Conservation (phyloP, 495 filamentous ascomycete species). For the Xanthoparmelia taractica region DNA sequence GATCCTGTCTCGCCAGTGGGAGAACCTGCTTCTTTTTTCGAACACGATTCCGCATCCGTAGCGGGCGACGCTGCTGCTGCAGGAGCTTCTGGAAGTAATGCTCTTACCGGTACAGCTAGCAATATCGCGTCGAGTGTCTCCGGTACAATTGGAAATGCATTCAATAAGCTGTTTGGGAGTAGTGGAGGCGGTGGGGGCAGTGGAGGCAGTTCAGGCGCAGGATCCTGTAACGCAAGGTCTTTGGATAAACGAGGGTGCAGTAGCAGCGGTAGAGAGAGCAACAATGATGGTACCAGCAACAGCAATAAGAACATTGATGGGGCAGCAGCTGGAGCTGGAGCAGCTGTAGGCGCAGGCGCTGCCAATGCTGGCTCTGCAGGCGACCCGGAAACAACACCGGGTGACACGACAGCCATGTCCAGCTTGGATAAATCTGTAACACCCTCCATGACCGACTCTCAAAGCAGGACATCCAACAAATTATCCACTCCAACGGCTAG, state of each 20-base stretch:
- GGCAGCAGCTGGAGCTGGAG: neutral
- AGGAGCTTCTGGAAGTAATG: neutral
- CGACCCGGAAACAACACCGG: neutral
- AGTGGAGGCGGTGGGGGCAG: no score
- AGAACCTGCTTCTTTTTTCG: no score
- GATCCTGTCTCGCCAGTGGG: neutral
- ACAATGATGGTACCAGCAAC: neutral
- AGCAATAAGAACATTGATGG: neutral
- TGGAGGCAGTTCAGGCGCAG: neutral
- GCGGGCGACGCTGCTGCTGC: no score
- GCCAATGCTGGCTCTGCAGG: neutral
- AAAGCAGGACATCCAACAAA: neutral
- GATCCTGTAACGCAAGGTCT: neutral
- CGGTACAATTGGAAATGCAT: neutral
- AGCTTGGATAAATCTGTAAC: neutral
- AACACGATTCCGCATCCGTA: no score
- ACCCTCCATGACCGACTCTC: neutral
- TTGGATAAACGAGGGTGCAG: neutral
- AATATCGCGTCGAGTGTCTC: neutral
- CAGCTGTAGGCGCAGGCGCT: neutral
- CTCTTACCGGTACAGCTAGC: neutral
- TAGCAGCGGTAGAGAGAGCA: neutral
- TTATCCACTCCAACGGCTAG: no score
- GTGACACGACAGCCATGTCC: neutral
- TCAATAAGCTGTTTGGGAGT: neutral